A percentile compares a stretch with the other conserved stretches of the same genome.
phyloP scores from a whole-genome alignment of 192 early-diverging fungal genomes.

The Thamnidium elegans region DNA sequence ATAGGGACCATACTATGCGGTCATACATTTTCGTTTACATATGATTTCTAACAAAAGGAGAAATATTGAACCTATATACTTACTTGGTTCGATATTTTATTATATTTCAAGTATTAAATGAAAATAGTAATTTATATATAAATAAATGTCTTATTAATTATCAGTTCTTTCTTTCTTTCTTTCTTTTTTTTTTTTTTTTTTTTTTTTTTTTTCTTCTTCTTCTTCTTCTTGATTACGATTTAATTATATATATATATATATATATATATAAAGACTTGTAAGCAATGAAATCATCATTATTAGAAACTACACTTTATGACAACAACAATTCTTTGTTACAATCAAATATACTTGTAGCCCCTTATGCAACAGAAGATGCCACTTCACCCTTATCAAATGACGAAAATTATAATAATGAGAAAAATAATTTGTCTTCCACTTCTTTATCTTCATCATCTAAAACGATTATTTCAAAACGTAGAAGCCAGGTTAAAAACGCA shows the following conservation, averaged over 20 bases:
- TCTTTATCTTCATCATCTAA: no score
- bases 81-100: no score
- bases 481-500: constrained; percentile 86
- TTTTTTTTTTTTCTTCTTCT: background rate
- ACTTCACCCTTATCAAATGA: no score
- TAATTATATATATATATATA: constrained; percentile 5
- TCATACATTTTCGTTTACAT: no score
- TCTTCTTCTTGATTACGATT: background rate
- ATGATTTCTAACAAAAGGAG: background rate
- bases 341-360: no score
- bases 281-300: no score
- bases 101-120: no score
- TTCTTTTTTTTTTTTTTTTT: background rate
- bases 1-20: background rate
- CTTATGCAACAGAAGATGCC: no score
- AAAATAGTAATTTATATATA: background rate
- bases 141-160: background rate
- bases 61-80: background rate
- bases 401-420: no score
- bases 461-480: background rate
- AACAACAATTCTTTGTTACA: no score
- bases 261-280: background rate
- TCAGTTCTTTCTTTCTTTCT: background rate
- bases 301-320: no score
- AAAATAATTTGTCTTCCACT: no score